Percentiles rank a stretch among this genome's conserved stretches.
These are phyloP conservation scores for Fusarium sp. DNA, from an alignment of 2,329 filamentous ascomycete genomes.

Conservation along the genomic window DNA sequence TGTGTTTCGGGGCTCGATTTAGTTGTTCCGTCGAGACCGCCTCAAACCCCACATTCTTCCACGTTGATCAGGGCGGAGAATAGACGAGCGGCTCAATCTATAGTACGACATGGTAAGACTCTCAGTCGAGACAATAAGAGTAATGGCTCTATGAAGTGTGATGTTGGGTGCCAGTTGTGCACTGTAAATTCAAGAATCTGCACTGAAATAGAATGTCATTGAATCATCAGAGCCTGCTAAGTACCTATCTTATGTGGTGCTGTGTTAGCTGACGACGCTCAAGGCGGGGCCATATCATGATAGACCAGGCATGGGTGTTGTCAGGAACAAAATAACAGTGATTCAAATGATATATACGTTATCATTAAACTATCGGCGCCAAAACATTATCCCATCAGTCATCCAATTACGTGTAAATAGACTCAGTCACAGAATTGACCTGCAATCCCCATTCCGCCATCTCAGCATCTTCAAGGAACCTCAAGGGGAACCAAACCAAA, in stretches of 20 bases:
- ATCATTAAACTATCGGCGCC: neutral
- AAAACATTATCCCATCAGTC: neutral
- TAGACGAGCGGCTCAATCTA: conserved; percentile 10
- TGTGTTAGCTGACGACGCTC: conserved; percentile 15
- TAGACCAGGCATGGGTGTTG: neutral
- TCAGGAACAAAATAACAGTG: neutral
- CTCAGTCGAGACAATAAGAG: neutral
- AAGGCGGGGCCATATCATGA: neutral
- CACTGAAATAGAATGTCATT: neutral
- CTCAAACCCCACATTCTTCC: conserved; percentile 25
- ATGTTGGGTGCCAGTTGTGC: neutral
- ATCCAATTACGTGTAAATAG: conserved; percentile 73
- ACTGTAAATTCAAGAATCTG: neutral
- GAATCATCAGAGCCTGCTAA: neutral
- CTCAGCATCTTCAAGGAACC: conserved; percentile 82
- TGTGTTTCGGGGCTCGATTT: conserved; percentile 33
- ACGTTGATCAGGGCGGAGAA: conserved; percentile 20
- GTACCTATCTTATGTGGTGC: neutral
- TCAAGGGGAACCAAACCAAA: conserved; percentile 93
- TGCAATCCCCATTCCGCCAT: conserved; percentile 92
- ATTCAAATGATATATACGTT: neutral
- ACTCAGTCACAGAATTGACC: conserved; percentile 88
- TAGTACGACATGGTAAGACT: conserved; percentile 27
- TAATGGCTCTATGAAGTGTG: neutral
- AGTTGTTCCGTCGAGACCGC: conserved; percentile 35